Base-by-base conservation (phyloP, 495 filamentous ascomycete genomes). In the Rostrohypoxylon terebratum region DNA sequence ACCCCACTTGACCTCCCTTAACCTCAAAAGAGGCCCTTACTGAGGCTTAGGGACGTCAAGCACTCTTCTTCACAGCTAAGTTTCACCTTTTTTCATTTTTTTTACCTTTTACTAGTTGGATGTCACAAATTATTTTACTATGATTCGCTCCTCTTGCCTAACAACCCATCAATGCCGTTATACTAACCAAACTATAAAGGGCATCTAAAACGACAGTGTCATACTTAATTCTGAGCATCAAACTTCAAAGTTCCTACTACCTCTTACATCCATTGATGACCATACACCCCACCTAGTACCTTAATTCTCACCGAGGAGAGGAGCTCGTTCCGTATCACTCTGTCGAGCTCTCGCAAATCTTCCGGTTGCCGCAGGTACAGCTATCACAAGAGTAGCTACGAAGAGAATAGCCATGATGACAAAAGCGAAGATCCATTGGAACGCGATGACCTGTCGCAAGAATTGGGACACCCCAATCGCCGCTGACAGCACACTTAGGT, bases 341-440 rank as follows among this genome's bases (percentile, higher is more conserved):
- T 72, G 65, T 5, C 77, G 73, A 53, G 64, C 71, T 36, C 77
- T 68, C 50, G 77, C 71, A 66, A 80, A 79, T 63, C 77, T 86
- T 25, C 90, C 88, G 33, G 87, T 83, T 67, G 90, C 86, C 62
- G 85, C 88, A 6, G 92, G 90, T 25, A 90, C 78, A 4, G 89
- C 90, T 58, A 94, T 83, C 28, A 87, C 80, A 0, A 91, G 58
- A 1, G 90, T 91, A 2, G 83, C 77, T 9, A 93, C 74, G 75
- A 94, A 89, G 58, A 96, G 87, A 42, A 93, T 77, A 1, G 82
- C 88, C 85, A 94, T 94, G 78, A 96, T 91, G 68, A 88, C 84
- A 73, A 96, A 94, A 33, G 93, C 93, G 77, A 96, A 97, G 79
- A 94, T 94, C 94, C 92, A 96, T 82, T 97, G 94, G 61, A 96